phyloP scores from a whole-genome alignment of 352 stramenopile species.

The Plasmopara muralis region DNA sequence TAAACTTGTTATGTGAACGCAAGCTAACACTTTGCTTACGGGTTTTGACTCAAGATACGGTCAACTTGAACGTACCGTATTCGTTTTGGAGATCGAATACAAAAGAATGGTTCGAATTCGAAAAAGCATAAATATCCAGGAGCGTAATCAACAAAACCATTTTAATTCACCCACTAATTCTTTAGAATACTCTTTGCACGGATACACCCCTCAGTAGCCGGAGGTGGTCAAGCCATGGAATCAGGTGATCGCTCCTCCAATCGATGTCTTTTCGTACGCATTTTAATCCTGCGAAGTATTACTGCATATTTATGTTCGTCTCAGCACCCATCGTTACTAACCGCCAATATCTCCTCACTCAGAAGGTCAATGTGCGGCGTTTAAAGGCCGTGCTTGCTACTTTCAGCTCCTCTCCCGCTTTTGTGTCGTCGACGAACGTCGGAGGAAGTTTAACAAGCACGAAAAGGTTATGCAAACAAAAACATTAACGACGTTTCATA shows the following conservation, averaged over 20 bases:
- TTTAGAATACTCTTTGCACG: no score
- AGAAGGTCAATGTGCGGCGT: conserved; percentile 22
- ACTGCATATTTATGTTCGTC: conserved; percentile 35
- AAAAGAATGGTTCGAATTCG: conserved; percentile 25
- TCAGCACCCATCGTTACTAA: conserved; percentile 24
- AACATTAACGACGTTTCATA: no score
- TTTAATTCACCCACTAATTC: neutral
- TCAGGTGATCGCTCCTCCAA: conserved; percentile 30
- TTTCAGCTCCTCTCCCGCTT: conserved; percentile 28
- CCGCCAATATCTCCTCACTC: conserved; percentile 36
- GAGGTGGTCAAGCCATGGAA: conserved; percentile 67
- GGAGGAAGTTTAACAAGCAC: conserved; percentile 11
- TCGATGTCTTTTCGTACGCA: neutral
- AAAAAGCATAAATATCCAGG: conserved; percentile 32
- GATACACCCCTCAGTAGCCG: conserved; percentile 48
- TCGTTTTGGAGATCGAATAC: conserved; percentile 31
- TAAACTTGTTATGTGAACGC: neutral
- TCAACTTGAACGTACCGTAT: conserved; percentile 30
- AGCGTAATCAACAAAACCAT: conserved; percentile 11
- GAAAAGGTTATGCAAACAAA: neutral
- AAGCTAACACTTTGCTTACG: neutral
- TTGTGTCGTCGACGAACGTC: conserved; percentile 24
- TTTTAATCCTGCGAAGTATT: conserved; percentile 24
- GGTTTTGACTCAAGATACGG: conserved; percentile 18
- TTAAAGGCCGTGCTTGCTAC: neutral